These are phyloP conservation scores for Hygrophorus russula DNA, from an alignment of 768 basidiomycete genomes.

Conservation along the genomic window DNA sequence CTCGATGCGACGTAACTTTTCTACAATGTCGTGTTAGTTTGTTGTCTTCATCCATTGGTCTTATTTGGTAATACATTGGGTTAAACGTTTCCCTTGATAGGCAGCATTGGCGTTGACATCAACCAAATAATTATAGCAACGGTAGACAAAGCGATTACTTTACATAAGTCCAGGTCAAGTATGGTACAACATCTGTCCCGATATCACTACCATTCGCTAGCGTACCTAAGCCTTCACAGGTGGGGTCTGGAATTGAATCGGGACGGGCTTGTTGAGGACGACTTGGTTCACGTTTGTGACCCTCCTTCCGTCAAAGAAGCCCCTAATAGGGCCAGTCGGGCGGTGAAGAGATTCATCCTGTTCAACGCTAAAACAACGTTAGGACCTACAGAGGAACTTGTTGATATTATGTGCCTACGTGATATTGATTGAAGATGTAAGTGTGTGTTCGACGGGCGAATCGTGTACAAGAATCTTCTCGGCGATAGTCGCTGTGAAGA, in stretches of 20 bases:
- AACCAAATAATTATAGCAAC: no score
- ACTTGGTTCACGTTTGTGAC: constrained; percentile 5
- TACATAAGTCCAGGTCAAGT: no score
- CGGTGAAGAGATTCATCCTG: constrained; percentile 1
- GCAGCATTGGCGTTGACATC: no score
- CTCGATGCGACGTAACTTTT: no score
- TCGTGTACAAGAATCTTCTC: constrained; percentile 4
- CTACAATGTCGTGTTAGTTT: no score
- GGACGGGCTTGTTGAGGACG: background rate
- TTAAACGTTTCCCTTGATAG: no score
- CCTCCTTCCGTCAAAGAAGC: constrained; percentile 5
- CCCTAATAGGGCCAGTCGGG: background rate
- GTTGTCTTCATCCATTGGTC: no score
- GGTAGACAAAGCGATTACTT: no score
- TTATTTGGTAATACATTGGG: no score
- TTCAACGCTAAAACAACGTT: constrained; percentile 1
- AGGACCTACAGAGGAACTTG: background rate
- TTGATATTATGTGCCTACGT: constrained; percentile 1
- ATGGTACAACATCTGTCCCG: no score
- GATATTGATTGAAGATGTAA: constrained; percentile 6
- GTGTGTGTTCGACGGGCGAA: constrained; percentile 2
- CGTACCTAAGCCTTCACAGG: no score
- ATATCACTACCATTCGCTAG: no score
- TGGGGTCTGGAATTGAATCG: background rate
- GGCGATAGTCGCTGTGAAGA: constrained; percentile 4